phyloP scores from a whole-genome alignment of 2,329 filamentous ascomycete species.

The Ophiostoma sp. region DNA sequence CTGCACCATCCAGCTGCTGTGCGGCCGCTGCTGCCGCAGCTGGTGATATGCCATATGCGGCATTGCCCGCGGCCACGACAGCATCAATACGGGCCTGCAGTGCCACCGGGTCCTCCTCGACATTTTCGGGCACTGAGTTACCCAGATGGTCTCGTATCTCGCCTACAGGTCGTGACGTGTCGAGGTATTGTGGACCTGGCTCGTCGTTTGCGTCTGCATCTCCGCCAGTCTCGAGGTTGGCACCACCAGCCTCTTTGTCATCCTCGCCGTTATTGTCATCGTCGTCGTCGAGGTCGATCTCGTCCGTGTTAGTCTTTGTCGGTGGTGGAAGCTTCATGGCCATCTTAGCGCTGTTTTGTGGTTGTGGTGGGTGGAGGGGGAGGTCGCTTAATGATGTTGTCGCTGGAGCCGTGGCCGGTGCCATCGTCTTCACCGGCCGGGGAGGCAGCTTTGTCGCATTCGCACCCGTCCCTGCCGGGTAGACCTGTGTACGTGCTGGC shows the following conservation, averaged over 20 bases:
- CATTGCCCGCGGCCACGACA: constrained; percentile 32
- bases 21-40: neutral
- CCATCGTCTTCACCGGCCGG: neutral
- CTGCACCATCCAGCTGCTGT: constrained; percentile 29
- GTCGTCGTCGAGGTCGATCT: constrained; percentile 47
- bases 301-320: constrained; percentile 42
- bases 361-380: constrained; percentile 27
- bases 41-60: constrained; percentile 16
- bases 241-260: neutral
- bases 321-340: constrained; percentile 2
- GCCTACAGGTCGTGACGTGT: constrained; percentile 39
- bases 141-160: constrained; percentile 22
- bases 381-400: constrained; percentile 27
- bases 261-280: constrained; percentile 34
- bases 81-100: constrained; percentile 35
- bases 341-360: neutral
- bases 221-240: neutral
- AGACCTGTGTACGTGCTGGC: neutral
- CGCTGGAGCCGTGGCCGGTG: constrained; percentile 25
- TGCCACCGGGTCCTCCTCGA: constrained; percentile 15
- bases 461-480: neutral
- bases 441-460: constrained; percentile 7
- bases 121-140: neutral
- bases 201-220: constrained; percentile 24
- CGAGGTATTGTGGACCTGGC: constrained; percentile 36